Base-by-base conservation (phyloP, 495 filamentous ascomycete genomes). In the Talaromyces borbonicus region DNA sequence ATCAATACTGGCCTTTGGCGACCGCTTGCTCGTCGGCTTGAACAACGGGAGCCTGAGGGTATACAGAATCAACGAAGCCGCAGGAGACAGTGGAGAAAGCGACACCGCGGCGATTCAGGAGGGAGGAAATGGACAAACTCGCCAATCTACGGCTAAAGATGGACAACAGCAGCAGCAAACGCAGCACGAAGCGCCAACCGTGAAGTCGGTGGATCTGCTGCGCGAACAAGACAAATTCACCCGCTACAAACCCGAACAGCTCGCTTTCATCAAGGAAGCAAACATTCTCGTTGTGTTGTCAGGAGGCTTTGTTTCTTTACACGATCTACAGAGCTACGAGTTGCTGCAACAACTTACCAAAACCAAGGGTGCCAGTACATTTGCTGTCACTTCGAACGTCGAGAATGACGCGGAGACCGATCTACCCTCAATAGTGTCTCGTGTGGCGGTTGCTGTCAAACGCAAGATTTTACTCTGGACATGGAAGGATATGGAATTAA, bases 181-280 rank as follows among this genome's bases (percentile, higher is more conserved):
- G n/a, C n/a, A 16, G 41, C 51, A 38, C 11, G 35, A 38, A 53
- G 56, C 53, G 52, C 58, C 62, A 20, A 68, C 67, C 14, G 15
- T 54, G 24, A 85, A 80, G 52, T 73, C 80, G n/a, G 85, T 87
- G 4, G 88, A 94, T 49, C 73, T 94, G 19, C 69, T 96, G 8
- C 83, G 88, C 36, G 94, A 95, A 61, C 68, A 90, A 23, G 92
- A 97, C 50, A 93, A 85, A 66, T 99, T 99, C 71, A 90, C 89
- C 22, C 77, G 83, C 27, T 77, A 84, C 49, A 81, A 87, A 38
- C 80, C 96, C 39, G 89, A 95, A 54, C 88, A 96, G 67, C 79
- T 99, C 4, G 90, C 90, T 23, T 77, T 90, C 48, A 87, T 99
- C 50, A 97, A 97, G 52, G 93, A 95, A 64, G 87, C 87, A 27